These are phyloP conservation scores for Camellia japonica DNA, from an alignment of 148 eudicot genomes.

Conservation along the genomic window DNA sequence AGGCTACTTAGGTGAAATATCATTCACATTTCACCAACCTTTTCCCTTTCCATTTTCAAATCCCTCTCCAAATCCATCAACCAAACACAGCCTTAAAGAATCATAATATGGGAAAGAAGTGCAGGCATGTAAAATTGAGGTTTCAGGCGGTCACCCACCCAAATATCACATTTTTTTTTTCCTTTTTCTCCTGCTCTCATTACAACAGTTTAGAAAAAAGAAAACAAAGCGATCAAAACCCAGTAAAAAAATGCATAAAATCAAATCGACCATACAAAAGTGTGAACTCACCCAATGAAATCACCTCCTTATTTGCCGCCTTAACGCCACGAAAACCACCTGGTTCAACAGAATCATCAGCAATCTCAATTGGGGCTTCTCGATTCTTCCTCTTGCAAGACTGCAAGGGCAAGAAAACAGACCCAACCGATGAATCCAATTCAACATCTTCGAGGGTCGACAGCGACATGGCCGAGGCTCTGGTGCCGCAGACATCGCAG, in stretches of 20 bases:
- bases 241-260: not conserved
- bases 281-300: slow-evolving; percentile 32
- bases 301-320: slow-evolving; percentile 11
- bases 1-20: too few relatives aligned
- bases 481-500: slow-evolving; percentile 63
- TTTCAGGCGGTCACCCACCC: too few relatives aligned
- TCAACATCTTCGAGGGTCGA: slow-evolving; percentile 31
- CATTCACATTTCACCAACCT: too few relatives aligned
- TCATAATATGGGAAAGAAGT: too few relatives aligned
- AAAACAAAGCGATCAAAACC: not conserved
- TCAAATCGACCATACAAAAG: not conserved
- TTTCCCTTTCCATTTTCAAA: too few relatives aligned
- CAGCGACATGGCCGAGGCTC: slow-evolving; percentile 36
- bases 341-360: slow-evolving; percentile 16
- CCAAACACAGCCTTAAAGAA: too few relatives aligned
- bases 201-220: not conserved
- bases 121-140: not conserved
- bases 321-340: slow-evolving; percentile 20
- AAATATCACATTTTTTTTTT: not conserved
- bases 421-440: slow-evolving; percentile 52
- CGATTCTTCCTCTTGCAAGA: slow-evolving; percentile 31
- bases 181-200: too few relatives aligned
- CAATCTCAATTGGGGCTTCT: slow-evolving; percentile 13
- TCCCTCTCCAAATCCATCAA: too few relatives aligned
- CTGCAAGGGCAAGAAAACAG: slow-evolving; percentile 61